A percentile compares a stretch with the other conserved stretches of the same genome.
Evolutionary conservation across 139 green algal species (phyloP).

Genomic region (Closterium sp.): DNA sequence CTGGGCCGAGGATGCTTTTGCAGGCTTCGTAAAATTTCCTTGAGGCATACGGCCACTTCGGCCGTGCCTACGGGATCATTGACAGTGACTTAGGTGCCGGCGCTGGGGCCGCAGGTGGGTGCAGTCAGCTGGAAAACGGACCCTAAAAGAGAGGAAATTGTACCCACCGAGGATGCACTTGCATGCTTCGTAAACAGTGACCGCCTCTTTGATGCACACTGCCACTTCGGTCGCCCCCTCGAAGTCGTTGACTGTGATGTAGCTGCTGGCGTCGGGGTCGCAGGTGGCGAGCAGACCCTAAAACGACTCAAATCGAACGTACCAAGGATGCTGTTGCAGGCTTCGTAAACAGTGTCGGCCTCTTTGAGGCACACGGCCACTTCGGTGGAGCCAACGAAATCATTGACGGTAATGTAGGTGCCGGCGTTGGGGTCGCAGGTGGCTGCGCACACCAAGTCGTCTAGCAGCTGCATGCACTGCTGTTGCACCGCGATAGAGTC

Average conservation of each 20-base stretch:
- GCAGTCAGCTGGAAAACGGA: too few species aligned
- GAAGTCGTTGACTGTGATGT: background rate
- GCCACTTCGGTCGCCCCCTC: background rate
- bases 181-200: background rate
- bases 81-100: too few species aligned
- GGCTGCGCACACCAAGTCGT: background rate
- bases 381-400: background rate
- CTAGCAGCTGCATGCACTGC: background rate
- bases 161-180: background rate
- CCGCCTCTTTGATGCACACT: background rate
- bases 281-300: too few species aligned
- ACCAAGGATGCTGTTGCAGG: background rate
- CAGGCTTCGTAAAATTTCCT: too few species aligned
- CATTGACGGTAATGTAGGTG: background rate
- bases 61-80: too few species aligned
- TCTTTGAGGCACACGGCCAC: background rate
- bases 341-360: background rate
- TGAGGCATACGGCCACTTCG: too few species aligned
- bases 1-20: too few species aligned
- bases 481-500: background rate
- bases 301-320: too few species aligned
- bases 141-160: too few species aligned
- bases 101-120: too few species aligned
- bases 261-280: background rate
- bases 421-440: background rate